These are phyloP conservation scores for Zygosaccharomyces siamensis DNA, from an alignment of 805 yeast genomes.

Conservation along the genomic window DNA sequence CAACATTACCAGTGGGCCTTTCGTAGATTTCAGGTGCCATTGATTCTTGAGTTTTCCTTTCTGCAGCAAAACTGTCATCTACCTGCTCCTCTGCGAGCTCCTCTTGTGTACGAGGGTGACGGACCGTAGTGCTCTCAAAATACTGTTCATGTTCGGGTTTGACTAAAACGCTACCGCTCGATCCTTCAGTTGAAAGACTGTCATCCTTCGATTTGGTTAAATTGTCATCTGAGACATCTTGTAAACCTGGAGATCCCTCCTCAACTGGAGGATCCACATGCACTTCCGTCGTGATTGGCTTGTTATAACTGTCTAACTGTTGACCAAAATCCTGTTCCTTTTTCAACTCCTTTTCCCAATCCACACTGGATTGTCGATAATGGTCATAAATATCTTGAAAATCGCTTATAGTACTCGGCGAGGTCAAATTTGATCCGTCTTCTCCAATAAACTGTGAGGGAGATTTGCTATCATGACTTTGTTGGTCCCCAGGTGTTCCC, in stretches of 20 bases:
- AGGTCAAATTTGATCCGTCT: slow-evolving; percentile 4
- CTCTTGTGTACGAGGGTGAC: background rate
- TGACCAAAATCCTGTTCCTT: background rate
- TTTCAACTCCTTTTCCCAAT: slow-evolving; percentile 16
- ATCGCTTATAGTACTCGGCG: slow-evolving; percentile 19
- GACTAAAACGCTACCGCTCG: slow-evolving; percentile 15
- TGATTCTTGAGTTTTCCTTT: background rate
- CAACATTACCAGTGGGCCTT: background rate
- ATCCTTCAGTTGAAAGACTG: slow-evolving; percentile 16
- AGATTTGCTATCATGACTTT: slow-evolving; percentile 1
- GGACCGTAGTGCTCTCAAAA: background rate
- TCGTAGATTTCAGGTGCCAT: background rate
- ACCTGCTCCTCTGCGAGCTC: background rate
- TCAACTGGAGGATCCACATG: background rate
- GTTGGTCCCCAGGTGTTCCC: slow-evolving; percentile 2
- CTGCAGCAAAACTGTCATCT: background rate
- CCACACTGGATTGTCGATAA: slow-evolving; percentile 26
- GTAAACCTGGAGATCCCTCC: background rate
- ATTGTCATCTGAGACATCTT: slow-evolving; percentile 3
- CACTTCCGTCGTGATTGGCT: background rate
- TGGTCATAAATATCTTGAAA: slow-evolving; percentile 30
- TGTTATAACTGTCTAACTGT: background rate
- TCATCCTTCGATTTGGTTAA: slow-evolving; percentile 12
- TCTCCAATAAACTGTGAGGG: slow-evolving; percentile 4
- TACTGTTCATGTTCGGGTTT: slow-evolving; percentile 10